phyloP scores from a whole-genome alignment of 257 asterid genomes.

The Solanum clarkiae region DNA sequence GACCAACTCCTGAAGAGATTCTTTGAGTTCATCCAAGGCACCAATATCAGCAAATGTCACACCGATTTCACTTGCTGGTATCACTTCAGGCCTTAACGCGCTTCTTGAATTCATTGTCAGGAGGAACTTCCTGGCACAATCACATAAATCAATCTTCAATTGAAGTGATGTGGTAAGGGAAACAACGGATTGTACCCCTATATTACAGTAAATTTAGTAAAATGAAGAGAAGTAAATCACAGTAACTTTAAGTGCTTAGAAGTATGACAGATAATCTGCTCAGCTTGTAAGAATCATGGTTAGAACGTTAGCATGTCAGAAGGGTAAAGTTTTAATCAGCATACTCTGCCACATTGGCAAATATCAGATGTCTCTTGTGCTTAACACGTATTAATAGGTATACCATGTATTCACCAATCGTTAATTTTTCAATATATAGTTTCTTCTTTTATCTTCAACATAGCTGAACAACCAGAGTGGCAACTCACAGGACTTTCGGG shows the following conservation, averaged over 20 bases:
- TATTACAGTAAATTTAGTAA: neutral
- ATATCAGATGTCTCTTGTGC: neutral
- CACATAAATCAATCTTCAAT: neutral
- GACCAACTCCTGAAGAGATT: conserved; percentile 75
- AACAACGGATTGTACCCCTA: neutral
- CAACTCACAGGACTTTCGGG: conserved; percentile 38
- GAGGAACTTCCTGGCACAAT: conserved; percentile 48
- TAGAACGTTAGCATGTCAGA: neutral
- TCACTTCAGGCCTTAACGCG: conserved; percentile 83
- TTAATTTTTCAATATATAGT: neutral
- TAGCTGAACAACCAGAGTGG: neutral
- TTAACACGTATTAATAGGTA: neutral
- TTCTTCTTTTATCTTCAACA: neutral
- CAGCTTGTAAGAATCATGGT: neutral
- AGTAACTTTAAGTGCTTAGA: neutral
- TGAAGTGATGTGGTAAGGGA: neutral
- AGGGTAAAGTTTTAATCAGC: neutral
- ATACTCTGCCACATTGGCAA: neutral
- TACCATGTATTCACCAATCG: neutral
- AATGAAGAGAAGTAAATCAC: neutral
- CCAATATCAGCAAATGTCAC: conserved; percentile 83
- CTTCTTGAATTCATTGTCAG: conserved; percentile 84
- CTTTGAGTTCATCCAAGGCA: conserved; percentile 71
- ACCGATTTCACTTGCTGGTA: conserved; percentile 62
- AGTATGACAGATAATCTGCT: neutral